Conservation (phyloP, 2,329 filamentous ascomycete species). For the Verticillium albo-atrum region DNA sequence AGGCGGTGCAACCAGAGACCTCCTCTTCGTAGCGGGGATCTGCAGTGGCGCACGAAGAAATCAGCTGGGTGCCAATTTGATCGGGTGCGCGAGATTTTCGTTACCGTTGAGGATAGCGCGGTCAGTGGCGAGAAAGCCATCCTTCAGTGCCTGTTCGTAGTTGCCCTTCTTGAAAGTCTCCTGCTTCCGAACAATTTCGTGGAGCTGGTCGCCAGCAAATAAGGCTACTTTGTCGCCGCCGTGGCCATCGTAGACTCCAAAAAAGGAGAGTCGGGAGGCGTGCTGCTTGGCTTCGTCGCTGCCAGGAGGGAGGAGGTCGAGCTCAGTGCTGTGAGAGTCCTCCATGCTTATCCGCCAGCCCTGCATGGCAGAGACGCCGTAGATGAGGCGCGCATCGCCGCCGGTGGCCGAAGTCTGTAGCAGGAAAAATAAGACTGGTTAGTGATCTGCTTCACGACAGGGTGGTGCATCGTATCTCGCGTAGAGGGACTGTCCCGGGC, state of each 20-base stretch:
- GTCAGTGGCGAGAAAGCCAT: slow-evolving; percentile 94
- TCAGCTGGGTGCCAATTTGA: neutral
- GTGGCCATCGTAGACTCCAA: slow-evolving; percentile 97
- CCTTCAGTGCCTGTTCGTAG: slow-evolving; percentile 93
- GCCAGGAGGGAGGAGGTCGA: slow-evolving; percentile 69
- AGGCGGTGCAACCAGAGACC: slow-evolving; percentile 95
- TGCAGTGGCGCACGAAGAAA: slow-evolving; percentile 30
- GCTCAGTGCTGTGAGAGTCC: slow-evolving; percentile 84
- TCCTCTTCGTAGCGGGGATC: slow-evolving; percentile 97
- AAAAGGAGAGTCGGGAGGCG: slow-evolving; percentile 80
- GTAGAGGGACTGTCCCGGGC: neutral
- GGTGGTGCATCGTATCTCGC: neutral
- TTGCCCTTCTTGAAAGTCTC: slow-evolving; percentile 87
- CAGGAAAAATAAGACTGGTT: slow-evolving; percentile 8
- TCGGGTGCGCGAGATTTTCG: neutral
- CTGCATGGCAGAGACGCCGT: slow-evolving; percentile 97
- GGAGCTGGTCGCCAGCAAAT: slow-evolving; percentile 87
- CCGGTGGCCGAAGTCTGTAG: slow-evolving; percentile 78
- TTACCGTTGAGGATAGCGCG: slow-evolving; percentile 92
- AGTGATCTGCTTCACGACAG: neutral
- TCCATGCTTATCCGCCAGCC: slow-evolving; percentile 99
- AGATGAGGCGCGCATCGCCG: slow-evolving; percentile 88
- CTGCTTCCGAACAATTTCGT: slow-evolving; percentile 92
- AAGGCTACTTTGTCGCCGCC: slow-evolving; percentile 94
- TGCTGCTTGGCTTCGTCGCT: slow-evolving; percentile 58